Base-by-base conservation (phyloP, 1,284 basidiomycete species). In the Puccinia brachypodii region DNA sequence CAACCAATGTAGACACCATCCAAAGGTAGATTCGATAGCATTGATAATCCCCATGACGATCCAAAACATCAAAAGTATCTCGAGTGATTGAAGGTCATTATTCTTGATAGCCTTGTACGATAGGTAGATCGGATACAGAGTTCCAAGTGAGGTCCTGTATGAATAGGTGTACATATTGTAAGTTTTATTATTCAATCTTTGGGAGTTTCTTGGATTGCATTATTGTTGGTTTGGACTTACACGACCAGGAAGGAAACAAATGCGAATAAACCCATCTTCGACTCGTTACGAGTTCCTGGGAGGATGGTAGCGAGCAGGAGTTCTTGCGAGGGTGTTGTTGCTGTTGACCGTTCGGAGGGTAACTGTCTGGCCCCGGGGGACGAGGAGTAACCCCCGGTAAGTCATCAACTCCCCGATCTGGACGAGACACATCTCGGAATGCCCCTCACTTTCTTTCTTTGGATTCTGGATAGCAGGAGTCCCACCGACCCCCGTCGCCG, bases 91-190 rank as follows among this genome's bases (percentile, higher is more conserved):
- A 2, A 81, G 50, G 64, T 81, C 73, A 76, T 81, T 81, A 42
- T 58, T 66, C 40, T 81, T 81, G 50, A 81, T 76, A 2, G 80
- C 80, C 64, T 81, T 81, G 64, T 81, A 81, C 33, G 80, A 81
- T 31, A 81, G 64, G 58, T 81, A 81, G 73, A 81, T 81, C 1
- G 80, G 80, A 69, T 81, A 81, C 0, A 81, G 73, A 2, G 80
- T 81, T 36, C 80, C 80, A 19, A 81, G 38, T 11, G 80, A 74
- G 11, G 78, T 81, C 38, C 78, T 79, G 31, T 2, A 50, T 9
- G 6, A 42, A 16, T 25, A 50, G 22, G 19, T 0, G 75, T 56
- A 53, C 28, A 19, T 31, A 58, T 36, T 16, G 36, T 0, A 25
- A 33, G 50, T n/a, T n/a, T n/a, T n/a, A 75, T 2, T 56, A 13